Percentiles rank a stretch among this genome's conserved stretches.
phyloP scores from a whole-genome alignment of 768 basidiomycete genomes.

The Suillus sp. region DNA sequence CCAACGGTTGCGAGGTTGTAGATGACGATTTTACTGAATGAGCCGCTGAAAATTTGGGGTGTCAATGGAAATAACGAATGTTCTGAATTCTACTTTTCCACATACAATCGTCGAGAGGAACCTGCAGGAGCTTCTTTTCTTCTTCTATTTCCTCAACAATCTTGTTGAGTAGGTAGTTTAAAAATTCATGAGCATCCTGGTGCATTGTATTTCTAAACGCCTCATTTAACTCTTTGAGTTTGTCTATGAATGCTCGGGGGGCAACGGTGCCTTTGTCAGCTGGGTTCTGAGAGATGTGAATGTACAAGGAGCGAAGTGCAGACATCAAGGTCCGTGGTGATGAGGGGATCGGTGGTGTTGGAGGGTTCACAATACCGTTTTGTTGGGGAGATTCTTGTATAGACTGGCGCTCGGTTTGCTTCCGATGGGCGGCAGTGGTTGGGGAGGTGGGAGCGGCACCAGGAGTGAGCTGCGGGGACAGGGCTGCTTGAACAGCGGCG shows the following conservation, averaged over 20 bases:
- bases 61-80: conserved; percentile 10
- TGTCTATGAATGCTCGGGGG: conserved; percentile 90
- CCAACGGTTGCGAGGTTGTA: conserved; percentile 44
- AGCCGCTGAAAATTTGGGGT: conserved; percentile 50
- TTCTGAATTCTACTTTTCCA: conserved; percentile 19
- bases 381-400: conserved; percentile 34
- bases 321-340: conserved; percentile 81
- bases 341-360: conserved; percentile 51
- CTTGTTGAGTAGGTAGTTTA: conserved; percentile 90
- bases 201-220: conserved; percentile 90
- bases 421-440: conserved; percentile 45
- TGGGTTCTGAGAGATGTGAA: conserved; percentile 78
- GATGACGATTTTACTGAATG: conserved; percentile 59
- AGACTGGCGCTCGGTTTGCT: conserved; percentile 54
- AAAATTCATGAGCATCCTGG: conserved; percentile 98
- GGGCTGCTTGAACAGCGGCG: conserved; percentile 37
- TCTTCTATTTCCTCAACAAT: conserved; percentile 92
- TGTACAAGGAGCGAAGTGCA: conserved; percentile 90
- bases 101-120: conserved; percentile 68
- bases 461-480: conserved; percentile 25
- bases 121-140: conserved; percentile 51
- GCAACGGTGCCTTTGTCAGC: conserved; percentile 82
- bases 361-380: conserved; percentile 30
- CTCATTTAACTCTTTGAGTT: conserved; percentile 91
- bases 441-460: conserved; percentile 31